These are phyloP conservation scores for Cetraspora pellucida DNA, from an alignment of 192 early-diverging fungal species.

Conservation along the genomic window DNA sequence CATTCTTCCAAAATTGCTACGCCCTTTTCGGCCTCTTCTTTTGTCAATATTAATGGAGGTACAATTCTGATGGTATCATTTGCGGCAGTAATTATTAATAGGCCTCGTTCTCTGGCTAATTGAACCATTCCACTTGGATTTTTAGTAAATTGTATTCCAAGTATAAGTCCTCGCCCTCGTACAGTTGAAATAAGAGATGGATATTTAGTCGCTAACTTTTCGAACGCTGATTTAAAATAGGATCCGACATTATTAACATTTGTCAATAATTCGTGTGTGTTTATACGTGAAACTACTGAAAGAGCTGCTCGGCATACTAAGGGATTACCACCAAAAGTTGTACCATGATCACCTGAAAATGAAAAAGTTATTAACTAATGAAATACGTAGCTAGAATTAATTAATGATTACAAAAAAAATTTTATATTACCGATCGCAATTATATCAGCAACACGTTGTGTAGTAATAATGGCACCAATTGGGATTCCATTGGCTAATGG, in stretches of 20 bases:
- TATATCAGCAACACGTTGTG: constrained; percentile 73
- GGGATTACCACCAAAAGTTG: constrained; percentile 96
- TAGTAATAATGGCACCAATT: constrained; percentile 89
- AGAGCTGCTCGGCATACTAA: constrained; percentile 85
- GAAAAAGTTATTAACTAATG: not conserved
- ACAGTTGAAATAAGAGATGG: constrained; percentile 70
- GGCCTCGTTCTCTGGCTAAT: constrained; percentile 76
- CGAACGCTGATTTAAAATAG: constrained; percentile 59
- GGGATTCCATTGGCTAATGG: constrained; percentile 96
- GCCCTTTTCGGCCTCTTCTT: constrained; percentile 78
- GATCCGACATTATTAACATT: constrained; percentile 67
- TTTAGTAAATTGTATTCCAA: constrained; percentile 80
- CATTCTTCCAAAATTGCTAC: constrained; percentile 72
- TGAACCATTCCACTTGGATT: constrained; percentile 72
- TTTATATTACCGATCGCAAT: constrained; percentile 67
- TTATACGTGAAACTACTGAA: constrained; percentile 72
- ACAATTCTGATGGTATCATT: constrained; percentile 91
- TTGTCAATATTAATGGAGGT: constrained; percentile 82
- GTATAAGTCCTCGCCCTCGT: constrained; percentile 84
- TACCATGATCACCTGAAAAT: constrained; percentile 87
- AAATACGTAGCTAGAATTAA: not conserved
- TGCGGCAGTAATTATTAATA: constrained; percentile 86
- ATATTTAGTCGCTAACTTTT: constrained; percentile 45
- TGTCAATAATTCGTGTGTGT: constrained; percentile 69
- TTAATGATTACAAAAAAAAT: not conserved